These are phyloP conservation scores for Oryza meyeriana DNA, from an alignment of 176 grass and related monocot species.

Conservation along the genomic window DNA sequence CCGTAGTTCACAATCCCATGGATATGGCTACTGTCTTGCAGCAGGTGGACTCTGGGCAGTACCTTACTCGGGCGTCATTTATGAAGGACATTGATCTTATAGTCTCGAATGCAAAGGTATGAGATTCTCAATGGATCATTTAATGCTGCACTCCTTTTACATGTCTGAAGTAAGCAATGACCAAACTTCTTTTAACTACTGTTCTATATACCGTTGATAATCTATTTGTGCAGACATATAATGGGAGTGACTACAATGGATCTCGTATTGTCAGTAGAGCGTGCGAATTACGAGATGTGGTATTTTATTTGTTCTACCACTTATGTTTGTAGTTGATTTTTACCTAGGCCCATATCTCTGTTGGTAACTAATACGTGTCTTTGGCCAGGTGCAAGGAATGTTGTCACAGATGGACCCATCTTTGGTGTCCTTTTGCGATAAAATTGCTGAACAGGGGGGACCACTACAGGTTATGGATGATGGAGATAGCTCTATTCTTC, in stretches of 20 bases:
- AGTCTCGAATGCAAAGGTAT: constrained; percentile 87
- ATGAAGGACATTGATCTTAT: constrained; percentile 95
- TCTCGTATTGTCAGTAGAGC: constrained; percentile 97
- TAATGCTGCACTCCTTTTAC: constrained; percentile 12
- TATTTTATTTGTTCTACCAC: constrained; percentile 38
- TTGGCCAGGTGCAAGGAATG: constrained; percentile 85
- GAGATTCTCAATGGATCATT: constrained; percentile 21
- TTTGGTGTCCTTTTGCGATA: constrained; percentile 86
- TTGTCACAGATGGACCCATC: constrained; percentile 97
- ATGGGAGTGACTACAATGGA: constrained; percentile 85
- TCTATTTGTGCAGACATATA: constrained; percentile 59
- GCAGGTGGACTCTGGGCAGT: constrained; percentile 78
- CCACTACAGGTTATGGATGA: constrained; percentile 58
- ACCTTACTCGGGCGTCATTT: constrained; percentile 58
- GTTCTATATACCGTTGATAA: constrained; percentile 20
- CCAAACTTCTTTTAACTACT: constrained; percentile 1
- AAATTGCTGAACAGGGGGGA: constrained; percentile 82
- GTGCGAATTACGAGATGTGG: constrained; percentile 91
- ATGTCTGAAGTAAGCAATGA: constrained; percentile 10
- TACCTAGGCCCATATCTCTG: background rate
- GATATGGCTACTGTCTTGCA: constrained; percentile 96
- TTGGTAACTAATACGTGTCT: constrained; percentile 9
- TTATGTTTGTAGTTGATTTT: constrained; percentile 2
- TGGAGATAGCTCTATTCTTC: constrained; percentile 54
- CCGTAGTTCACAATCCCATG: constrained; percentile 87